A percentile compares a stretch with the other conserved stretches of the same genome.
These are phyloP conservation scores for Chlamydomonas sp. DNA, from an alignment of 139 green algal species.

Conservation along the genomic window DNA sequence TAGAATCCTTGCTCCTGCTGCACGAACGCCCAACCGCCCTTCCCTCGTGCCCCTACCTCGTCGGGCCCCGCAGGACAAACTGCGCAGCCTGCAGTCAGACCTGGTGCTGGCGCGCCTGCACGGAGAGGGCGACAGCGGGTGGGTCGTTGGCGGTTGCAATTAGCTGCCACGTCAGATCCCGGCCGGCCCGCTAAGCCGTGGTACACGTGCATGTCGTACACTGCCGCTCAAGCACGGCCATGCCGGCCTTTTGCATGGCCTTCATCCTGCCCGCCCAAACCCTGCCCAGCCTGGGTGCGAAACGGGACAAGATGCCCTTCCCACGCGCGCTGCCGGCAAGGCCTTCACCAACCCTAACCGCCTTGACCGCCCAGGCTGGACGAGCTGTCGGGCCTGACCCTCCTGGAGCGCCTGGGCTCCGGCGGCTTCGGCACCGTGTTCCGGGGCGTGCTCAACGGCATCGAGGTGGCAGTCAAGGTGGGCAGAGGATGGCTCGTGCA, in stretches of 20 bases:
- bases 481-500: background rate
- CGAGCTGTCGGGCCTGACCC: slow-evolving; percentile 10
- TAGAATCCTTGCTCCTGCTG: background rate
- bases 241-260: no score
- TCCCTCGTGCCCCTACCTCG: background rate
- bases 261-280: no score
- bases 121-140: background rate
- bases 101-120: slow-evolving; percentile 10
- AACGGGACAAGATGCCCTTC: no score
- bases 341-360: no score
- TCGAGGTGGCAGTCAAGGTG: slow-evolving; percentile 35
- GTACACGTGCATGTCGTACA: no score
- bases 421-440: slow-evolving; percentile 30
- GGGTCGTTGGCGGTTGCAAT: background rate
- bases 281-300: no score
- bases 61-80: slow-evolving; percentile 3
- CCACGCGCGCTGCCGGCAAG: no score
- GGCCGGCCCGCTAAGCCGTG: no score
- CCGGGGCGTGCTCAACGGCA: slow-evolving; percentile 33
- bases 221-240: no score
- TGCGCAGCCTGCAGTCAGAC: slow-evolving; percentile 30
- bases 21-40: background rate
- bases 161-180: no score
- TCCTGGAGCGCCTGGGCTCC: slow-evolving; percentile 17
- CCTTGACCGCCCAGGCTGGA: background rate